Base-by-base conservation (phyloP, 352 stramenopile genomes). In the Phytophthora brassicae region DNA sequence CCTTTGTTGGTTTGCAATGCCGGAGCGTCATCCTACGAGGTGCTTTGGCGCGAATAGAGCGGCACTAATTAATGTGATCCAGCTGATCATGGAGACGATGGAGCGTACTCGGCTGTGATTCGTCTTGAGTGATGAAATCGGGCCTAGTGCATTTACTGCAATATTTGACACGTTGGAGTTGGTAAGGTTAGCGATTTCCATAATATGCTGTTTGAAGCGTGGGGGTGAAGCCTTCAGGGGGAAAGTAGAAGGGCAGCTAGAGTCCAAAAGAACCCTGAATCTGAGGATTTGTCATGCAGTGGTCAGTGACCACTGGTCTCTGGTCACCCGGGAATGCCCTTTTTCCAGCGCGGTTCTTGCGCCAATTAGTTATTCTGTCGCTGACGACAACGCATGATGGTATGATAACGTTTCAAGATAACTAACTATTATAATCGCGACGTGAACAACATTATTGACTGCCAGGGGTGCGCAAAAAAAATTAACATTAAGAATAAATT, bases 331-430 rank as follows among this genome's bases (percentile, higher is more conserved):
- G 9, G 46, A 42, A 50, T 50, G 58, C 50, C 42, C 49, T 51
- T 60, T 55, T 67, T 58, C 29, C n/a, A 59, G 29, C 26, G 9
- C 56, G 19, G 22, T 14, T 17, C 36, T 35, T 38, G 39, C n/a
- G 6, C 60, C 60, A 68, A 68, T 63, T 35, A 56, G 3, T 24
- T 47, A n/a, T n/a, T n/a, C 6, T 23, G 20, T 16, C 35, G 19
- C 16, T 55, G 19, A 17, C 28, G 36, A 31, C 60, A 64, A 58
- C 52, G 60, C 52, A 63, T 53, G 14, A 6, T 56, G 22, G 22
- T 42, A 12, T 20, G 1, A 63, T 68, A 63, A 68, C 52, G 45
- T 26, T 54, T 58, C n/a, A 51, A n/a, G n/a, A n/a, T n/a, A n/a
- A n/a, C n/a, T n/a, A n/a, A n/a, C n/a, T n/a, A n/a, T n/a, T n/a